Percentiles rank a stretch among this genome's conserved stretches.
These are phyloP conservation scores for Shiraia sp. DNA, from an alignment of 2,329 filamentous ascomycete species.

Conservation along the genomic window DNA sequence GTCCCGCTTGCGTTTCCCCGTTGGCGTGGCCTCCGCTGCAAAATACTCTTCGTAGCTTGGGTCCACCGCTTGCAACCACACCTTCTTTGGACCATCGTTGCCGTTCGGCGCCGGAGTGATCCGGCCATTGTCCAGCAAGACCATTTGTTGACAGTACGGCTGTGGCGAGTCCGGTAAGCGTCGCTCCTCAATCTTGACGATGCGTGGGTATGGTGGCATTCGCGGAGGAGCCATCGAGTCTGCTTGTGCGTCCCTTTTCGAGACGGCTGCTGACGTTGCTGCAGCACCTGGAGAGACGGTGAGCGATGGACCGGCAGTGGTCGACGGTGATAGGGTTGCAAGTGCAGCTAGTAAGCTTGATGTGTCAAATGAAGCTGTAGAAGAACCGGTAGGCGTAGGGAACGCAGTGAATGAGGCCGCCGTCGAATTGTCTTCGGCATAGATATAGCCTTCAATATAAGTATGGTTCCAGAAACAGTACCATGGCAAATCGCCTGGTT, in stretches of 20 bases:
- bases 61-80: conserved; percentile 48
- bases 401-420: conserved; percentile 37
- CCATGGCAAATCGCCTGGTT: conserved; percentile 66
- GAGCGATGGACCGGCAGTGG: conserved; percentile 7
- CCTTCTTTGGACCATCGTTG: conserved; percentile 41
- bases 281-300: conserved; percentile 8
- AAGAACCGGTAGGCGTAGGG: conserved; percentile 27
- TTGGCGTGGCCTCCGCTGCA: conserved; percentile 10
- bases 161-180: conserved; percentile 53
- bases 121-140: conserved; percentile 58
- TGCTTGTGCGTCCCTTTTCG: conserved; percentile 17
- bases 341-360: conserved; percentile 11
- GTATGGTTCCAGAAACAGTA: conserved; percentile 73
- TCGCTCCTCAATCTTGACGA: conserved; percentile 69
- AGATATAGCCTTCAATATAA: conserved; percentile 69
- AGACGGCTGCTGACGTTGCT: conserved; percentile 11
- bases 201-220: conserved; percentile 55
- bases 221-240: conserved; percentile 24
- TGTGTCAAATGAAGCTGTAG: conserved; percentile 15
- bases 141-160: conserved; percentile 69
- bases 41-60: conserved; percentile 39
- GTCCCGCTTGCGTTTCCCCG: conserved; percentile 15
- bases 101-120: conserved; percentile 43
- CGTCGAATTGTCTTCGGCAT: conserved; percentile 58
- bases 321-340: conserved; percentile 8